Percentiles rank a stretch among this genome's conserved stretches.
phyloP scores from a whole-genome alignment of 2,329 filamentous ascomycete genomes.

The Trichoderma arundinaceum region DNA sequence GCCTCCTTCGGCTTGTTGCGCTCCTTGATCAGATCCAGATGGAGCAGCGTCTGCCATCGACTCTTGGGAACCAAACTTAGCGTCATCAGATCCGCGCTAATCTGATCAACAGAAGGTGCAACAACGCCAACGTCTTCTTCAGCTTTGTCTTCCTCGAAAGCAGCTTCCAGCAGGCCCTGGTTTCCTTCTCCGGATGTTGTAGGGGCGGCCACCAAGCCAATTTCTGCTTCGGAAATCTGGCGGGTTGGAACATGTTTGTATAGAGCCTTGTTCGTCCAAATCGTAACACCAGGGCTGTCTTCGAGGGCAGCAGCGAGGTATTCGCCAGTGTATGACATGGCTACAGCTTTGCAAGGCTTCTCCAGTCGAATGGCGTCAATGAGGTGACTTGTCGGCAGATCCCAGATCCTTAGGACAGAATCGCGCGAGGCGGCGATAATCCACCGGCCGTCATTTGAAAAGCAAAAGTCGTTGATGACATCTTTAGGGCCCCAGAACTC shows the following conservation, averaged over 20 bases:
- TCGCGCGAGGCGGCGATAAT: conserved; percentile 86
- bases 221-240: conserved; percentile 79
- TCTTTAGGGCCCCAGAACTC: conserved; percentile 85
- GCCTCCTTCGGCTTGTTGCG: conserved; percentile 94
- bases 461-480: conserved; percentile 79
- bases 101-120: conserved; percentile 70
- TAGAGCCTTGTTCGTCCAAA: conserved; percentile 93
- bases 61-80: conserved; percentile 88
- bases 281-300: conserved; percentile 82
- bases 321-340: conserved; percentile 89
- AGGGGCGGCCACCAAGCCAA: conserved; percentile 69
- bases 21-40: conserved; percentile 89
- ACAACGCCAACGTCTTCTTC: conserved; percentile 61
- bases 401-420: conserved; percentile 84
- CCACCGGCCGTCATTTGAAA: conserved; percentile 94
- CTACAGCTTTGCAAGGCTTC: conserved; percentile 78
- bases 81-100: conserved; percentile 82
- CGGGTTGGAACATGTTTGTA: conserved; percentile 88
- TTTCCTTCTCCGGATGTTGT: conserved; percentile 84
- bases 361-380: conserved; percentile 88
- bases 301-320: conserved; percentile 90
- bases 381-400: conserved; percentile 91
- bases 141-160: conserved; percentile 63
- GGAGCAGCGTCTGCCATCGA: conserved; percentile 91
- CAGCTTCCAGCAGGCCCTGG: conserved; percentile 74